phyloP scores from a whole-genome alignment of 2,329 filamentous ascomycete genomes.

The Orbilia brochopaga region DNA sequence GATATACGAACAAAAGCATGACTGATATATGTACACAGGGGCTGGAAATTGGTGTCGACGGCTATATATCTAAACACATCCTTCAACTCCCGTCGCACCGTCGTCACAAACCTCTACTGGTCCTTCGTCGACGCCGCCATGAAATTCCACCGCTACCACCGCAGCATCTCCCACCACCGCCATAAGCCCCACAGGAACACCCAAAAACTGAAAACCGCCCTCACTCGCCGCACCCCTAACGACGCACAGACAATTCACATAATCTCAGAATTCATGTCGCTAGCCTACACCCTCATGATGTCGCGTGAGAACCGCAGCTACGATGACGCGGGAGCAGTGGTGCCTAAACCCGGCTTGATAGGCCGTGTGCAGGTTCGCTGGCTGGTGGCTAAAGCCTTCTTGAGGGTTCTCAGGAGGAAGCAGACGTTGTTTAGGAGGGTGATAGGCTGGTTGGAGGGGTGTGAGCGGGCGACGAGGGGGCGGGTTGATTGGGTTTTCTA shows the following conservation, averaged over 20 bases:
- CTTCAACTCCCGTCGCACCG: slow-evolving; percentile 73
- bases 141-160: slow-evolving; percentile 70
- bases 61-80: slow-evolving; percentile 80
- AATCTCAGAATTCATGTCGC: slow-evolving; percentile 56
- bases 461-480: slow-evolving; percentile 59
- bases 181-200: slow-evolving; percentile 63
- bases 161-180: slow-evolving; percentile 58
- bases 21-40: slow-evolving; percentile 51
- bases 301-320: slow-evolving; percentile 40
- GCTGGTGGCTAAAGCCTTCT: slow-evolving; percentile 74
- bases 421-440: slow-evolving; percentile 72
- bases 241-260: slow-evolving; percentile 45
- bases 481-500: slow-evolving; percentile 56
- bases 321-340: slow-evolving; percentile 12
- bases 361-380: slow-evolving; percentile 58
- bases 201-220: slow-evolving; percentile 1
- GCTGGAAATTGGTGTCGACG: slow-evolving; percentile 85
- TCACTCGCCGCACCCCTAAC: slow-evolving; percentile 8
- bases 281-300: slow-evolving; percentile 22
- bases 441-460: slow-evolving; percentile 70
- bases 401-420: slow-evolving; percentile 69
- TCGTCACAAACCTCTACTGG: slow-evolving; percentile 75
- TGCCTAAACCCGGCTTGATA: slow-evolving; percentile 39
- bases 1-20: background rate
- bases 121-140: slow-evolving; percentile 78